Evolutionary conservation across 2,329 filamentous ascomycete genomes (phyloP), one percentile per base, ranked within the genome.

Genomic region (Biscogniauxia mediterranea): DNA sequence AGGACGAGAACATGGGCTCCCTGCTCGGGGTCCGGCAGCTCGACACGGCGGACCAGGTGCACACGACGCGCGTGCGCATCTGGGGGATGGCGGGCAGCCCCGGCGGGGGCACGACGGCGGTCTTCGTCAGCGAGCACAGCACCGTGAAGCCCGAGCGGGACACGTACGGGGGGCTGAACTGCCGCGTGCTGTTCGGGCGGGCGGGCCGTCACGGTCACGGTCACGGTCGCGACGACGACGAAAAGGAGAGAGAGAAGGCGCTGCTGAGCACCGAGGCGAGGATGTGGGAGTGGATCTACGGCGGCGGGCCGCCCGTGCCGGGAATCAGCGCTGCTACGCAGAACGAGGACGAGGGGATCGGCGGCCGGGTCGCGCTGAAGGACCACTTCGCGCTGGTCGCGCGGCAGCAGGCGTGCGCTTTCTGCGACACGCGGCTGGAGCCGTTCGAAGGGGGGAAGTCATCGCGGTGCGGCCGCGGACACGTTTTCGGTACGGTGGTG

Each of bases 281-380:
- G 46, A 75, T 83, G 52, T 86, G 84, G 79, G 81, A 86, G 63
- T 85, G 81, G 79, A 83, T 86, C 80, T 86, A 87, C 66, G 83
- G 82, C 19, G 74, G 74, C n/a, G 82, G 81, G 0, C 74, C 77
- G 0, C 74, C 77, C 1, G 79, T 85, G 2, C 75, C 78, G 0
- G 81, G 80, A 3, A 74, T 79, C 3, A 60, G 60, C 32, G 7
- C 7, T 28, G 26, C 26, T 28, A 52, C 53, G 4, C 56, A 52
- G 3, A 28, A 52, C 13, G 53, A 57, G 9, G 49, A 51, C 8
- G 52, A 55, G 9, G 19, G 57, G 53, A 51, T 63, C 55, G 38
- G 65, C 20, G 54, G 60, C 23, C 56, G 59, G 15, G 58, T 7
- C 2, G 63, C 62, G 0, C 55, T 83, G 11, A 71, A 71, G 17